A percentile compares a stretch with the other conserved stretches of the same genome.
These are phyloP conservation scores for Xylaria venustula DNA, from an alignment of 495 filamentous ascomycete species.

Conservation along the genomic window DNA sequence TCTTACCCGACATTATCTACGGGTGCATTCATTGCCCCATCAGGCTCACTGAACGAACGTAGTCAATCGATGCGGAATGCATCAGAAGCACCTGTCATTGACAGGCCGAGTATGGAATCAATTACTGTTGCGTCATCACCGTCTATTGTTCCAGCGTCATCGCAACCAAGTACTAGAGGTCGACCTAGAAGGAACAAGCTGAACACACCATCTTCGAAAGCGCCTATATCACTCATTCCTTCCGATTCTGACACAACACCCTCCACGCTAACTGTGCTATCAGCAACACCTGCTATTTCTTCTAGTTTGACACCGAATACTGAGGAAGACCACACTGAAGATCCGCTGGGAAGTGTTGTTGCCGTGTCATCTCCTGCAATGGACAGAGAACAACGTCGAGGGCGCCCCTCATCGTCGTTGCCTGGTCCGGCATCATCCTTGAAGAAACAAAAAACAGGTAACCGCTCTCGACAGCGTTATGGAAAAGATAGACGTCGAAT, in stretches of 20 bases:
- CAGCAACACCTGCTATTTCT: conserved; percentile 33
- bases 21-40: neutral
- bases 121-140: conserved; percentile 13
- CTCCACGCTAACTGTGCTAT: conserved; percentile 34
- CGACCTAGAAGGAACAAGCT: conserved; percentile 11
- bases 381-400: conserved; percentile 25
- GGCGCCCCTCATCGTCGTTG: conserved; percentile 14
- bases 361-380: conserved; percentile 30
- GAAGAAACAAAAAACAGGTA: conserved; percentile 24
- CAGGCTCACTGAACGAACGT: neutral
- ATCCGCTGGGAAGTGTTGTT: conserved; percentile 13
- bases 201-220: conserved; percentile 18
- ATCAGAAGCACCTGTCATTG: neutral
- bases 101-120: neutral
- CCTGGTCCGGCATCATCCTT: conserved; percentile 17
- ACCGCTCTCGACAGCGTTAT: conserved; percentile 19
- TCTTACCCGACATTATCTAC: conserved; percentile 18
- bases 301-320: conserved; percentile 29
- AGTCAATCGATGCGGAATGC: neutral
- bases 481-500: conserved; percentile 12
- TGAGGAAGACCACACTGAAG: conserved; percentile 11
- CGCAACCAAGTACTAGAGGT: conserved; percentile 16
- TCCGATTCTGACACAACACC: conserved; percentile 19
- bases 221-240: conserved; percentile 4
- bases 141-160: conserved; percentile 23